Percentiles rank a stretch among this genome's conserved stretches.
These are phyloP conservation scores for Rhizophlyctis rosea DNA, from an alignment of 192 early-diverging fungal species.

Conservation along the genomic window DNA sequence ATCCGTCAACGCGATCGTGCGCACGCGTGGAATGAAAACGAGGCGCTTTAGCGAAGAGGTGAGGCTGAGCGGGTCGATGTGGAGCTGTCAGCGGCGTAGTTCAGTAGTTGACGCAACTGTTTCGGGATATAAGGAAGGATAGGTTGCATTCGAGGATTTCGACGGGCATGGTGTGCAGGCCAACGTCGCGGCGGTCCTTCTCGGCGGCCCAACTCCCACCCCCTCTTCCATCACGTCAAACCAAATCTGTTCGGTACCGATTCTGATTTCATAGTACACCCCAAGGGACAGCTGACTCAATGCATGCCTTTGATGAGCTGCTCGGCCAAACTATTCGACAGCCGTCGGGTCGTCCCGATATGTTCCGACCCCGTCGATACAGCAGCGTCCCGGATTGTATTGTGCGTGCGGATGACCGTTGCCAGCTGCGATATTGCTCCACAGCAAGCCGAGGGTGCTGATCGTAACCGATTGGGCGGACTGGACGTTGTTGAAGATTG, in stretches of 20 bases:
- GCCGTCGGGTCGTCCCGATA: slow-evolving; percentile 36
- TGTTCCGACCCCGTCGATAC: slow-evolving; percentile 51
- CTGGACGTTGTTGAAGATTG: too few relatives aligned
- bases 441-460: slow-evolving; percentile 34
- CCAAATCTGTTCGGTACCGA: slow-evolving; percentile 59
- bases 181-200: too few relatives aligned
- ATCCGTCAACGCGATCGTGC: too few relatives aligned
- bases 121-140: neutral
- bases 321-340: slow-evolving; percentile 41
- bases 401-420: slow-evolving; percentile 52
- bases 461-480: too few relatives aligned
- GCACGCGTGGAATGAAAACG: too few relatives aligned
- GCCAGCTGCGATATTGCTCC: slow-evolving; percentile 42
- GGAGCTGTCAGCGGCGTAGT: slow-evolving; percentile 4
- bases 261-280: slow-evolving; percentile 73
- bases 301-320: slow-evolving; percentile 42
- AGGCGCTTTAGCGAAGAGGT: too few relatives aligned
- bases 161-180: slow-evolving; percentile 12
- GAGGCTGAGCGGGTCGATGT: too few relatives aligned
- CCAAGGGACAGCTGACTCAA: slow-evolving; percentile 57
- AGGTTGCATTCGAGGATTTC: slow-evolving; percentile 18
- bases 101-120: slow-evolving; percentile 9
- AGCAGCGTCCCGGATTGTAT: slow-evolving; percentile 53
- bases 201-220: slow-evolving; percentile 23
- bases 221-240: slow-evolving; percentile 33